A percentile compares a stretch with the other conserved stretches of the same genome.
phyloP scores from a whole-genome alignment of 345 rosid genomes.

The Euphorbia lathyris region DNA sequence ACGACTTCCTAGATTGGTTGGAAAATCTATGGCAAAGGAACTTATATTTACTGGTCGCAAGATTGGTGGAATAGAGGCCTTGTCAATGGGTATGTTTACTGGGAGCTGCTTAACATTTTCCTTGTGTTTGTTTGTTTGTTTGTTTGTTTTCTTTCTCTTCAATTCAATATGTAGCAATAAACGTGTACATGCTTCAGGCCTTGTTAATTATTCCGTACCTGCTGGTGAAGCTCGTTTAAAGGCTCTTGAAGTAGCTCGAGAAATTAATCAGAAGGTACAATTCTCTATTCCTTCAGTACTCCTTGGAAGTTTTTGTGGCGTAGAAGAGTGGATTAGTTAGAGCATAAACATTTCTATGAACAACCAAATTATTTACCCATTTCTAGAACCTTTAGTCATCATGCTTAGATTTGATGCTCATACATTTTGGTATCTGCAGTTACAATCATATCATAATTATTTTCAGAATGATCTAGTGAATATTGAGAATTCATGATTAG shows the following conservation, averaged over 20 bases:
- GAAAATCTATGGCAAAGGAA: constrained; percentile 77
- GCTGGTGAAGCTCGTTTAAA: constrained; percentile 69
- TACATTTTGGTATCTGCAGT: neutral
- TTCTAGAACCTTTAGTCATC: neutral
- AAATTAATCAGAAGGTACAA: constrained; percentile 71
- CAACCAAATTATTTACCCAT: neutral
- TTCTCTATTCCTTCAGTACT: neutral
- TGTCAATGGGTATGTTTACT: constrained; percentile 47
- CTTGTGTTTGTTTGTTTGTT: neutral
- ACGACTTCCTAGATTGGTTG: constrained; percentile 81
- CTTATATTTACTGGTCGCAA: constrained; percentile 78
- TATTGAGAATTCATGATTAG: no score
- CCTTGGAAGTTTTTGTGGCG: neutral
- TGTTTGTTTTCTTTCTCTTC: neutral
- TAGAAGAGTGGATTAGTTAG: neutral
- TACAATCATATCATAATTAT: no score
- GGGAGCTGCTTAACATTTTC: constrained; percentile 5
- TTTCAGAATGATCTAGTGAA: neutral
- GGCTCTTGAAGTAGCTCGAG: constrained; percentile 79
- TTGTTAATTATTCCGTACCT: constrained; percentile 67
- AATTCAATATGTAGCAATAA: neutral
- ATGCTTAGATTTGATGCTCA: neutral
- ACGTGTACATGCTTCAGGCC: constrained; percentile 40
- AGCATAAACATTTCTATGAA: neutral
- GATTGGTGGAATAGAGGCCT: constrained; percentile 70